Conservation (phyloP, 208 protist genomes). For the Wallacemonas sp. region DNA sequence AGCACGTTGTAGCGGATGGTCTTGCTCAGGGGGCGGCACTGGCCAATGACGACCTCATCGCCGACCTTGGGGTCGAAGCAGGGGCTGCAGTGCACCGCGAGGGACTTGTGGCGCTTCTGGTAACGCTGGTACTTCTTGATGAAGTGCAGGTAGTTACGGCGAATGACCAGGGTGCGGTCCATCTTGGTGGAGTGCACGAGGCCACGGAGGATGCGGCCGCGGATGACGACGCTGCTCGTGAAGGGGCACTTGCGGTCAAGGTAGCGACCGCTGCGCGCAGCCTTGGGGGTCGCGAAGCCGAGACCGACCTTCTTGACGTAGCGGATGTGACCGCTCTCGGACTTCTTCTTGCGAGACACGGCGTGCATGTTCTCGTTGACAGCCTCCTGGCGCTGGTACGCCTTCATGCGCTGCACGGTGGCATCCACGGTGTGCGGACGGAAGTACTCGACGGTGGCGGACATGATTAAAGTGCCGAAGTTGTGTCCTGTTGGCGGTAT, state of each 20-base stretch:
- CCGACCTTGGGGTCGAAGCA: constrained; percentile 98
- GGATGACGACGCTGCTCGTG: constrained; percentile 99
- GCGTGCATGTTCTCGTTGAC: constrained; percentile 91
- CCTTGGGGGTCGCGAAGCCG: constrained; percentile 99
- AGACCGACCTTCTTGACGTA: constrained; percentile 98
- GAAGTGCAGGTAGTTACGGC: constrained; percentile 99
- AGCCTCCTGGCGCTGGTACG: constrained; percentile 91
- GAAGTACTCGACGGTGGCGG: constrained; percentile 62
- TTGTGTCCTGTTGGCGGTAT: constrained; percentile 11
- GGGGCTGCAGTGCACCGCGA: constrained; percentile 99
- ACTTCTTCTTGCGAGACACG: constrained; percentile 3
- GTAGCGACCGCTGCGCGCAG: constrained; percentile 98
- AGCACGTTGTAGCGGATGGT: constrained; percentile 99
- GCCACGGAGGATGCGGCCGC: constrained; percentile 98
- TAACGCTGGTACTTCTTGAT: constrained; percentile 99
- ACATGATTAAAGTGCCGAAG: constrained; percentile 28
- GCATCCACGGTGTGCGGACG: constrained; percentile 70
- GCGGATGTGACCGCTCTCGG: constrained; percentile 85
- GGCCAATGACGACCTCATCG: constrained; percentile 98
- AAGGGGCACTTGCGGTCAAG: constrained; percentile 99
- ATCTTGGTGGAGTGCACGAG: constrained; percentile 99
- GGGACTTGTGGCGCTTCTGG: constrained; percentile 99
- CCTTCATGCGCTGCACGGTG: constrained; percentile 91
- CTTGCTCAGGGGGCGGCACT: constrained; percentile 99
- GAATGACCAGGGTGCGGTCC: constrained; percentile 98